Percentiles rank a stretch among this genome's conserved stretches.
phyloP scores from a whole-genome alignment of 257 asterid genomes.

The Solanum lignicaule region DNA sequence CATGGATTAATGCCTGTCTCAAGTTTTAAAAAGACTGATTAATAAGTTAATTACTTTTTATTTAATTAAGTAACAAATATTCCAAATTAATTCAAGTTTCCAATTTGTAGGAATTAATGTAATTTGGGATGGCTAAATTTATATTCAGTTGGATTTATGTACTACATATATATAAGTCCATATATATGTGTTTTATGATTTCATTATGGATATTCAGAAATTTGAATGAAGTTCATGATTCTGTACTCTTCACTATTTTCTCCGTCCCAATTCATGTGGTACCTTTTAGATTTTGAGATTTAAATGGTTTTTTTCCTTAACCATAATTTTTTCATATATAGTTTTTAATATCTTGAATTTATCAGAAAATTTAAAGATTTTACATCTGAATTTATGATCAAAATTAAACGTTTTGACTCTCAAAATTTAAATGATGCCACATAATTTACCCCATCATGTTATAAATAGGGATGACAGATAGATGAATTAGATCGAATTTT shows the following conservation, averaged over 20 bases:
- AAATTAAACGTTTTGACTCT: neutral
- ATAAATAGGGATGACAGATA: neutral
- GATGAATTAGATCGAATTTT: no score
- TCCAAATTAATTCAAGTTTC: neutral
- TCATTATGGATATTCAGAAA: neutral
- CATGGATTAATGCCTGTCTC: constrained; percentile 71
- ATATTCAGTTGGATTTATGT: neutral
- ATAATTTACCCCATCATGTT: no score
- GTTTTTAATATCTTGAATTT: no score
- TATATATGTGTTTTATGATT: neutral
- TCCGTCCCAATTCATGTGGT: no score
- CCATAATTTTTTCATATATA: no score
- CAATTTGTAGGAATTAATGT: neutral
- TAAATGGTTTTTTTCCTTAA: no score
- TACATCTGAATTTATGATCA: fast-evolving
- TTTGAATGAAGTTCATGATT: neutral
- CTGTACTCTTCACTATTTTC: neutral
- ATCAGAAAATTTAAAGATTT: no score
- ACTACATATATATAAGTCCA: neutral
- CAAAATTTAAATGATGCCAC: neutral
- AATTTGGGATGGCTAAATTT: neutral
- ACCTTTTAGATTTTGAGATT: neutral
- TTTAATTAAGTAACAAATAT: neutral
- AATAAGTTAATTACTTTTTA: neutral
- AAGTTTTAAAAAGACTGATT: neutral